These are phyloP conservation scores for Rhodotorula mucilaginosa DNA, from an alignment of 1,284 basidiomycete species.

Conservation along the genomic window DNA sequence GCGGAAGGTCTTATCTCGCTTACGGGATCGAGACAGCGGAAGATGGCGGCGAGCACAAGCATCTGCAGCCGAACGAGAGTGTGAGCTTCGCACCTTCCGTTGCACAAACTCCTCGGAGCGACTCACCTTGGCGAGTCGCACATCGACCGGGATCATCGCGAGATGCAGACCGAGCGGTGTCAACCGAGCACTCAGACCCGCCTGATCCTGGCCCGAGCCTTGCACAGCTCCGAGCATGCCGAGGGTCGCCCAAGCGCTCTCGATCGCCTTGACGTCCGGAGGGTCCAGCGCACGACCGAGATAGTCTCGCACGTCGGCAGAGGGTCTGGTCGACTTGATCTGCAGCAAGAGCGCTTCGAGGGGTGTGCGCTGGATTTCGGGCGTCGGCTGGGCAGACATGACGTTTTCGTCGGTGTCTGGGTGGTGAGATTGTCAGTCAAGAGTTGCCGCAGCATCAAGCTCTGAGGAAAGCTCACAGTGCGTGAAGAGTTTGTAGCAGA, in stretches of 20 bases:
- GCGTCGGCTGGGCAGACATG: conserved; percentile 72
- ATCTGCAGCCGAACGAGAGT: conserved; percentile 55
- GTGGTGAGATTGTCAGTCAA: conserved; percentile 55
- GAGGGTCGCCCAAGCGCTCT: conserved; percentile 71
- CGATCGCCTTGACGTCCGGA: conserved; percentile 71
- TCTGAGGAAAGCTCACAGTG: neutral
- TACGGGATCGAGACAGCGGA: conserved; percentile 65
- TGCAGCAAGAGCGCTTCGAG: conserved; percentile 78
- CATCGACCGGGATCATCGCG: conserved; percentile 77
- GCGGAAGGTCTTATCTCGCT: conserved; percentile 22
- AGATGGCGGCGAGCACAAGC: conserved; percentile 77
- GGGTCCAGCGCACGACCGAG: conserved; percentile 76
- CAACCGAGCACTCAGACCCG: conserved; percentile 50
- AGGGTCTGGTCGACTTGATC: conserved; percentile 75
- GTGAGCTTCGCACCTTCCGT: neutral
- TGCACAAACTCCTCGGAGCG: neutral
- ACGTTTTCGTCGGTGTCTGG: conserved; percentile 62
- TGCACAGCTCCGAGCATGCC: conserved; percentile 76
- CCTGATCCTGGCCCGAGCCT: conserved; percentile 51
- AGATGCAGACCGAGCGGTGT: conserved; percentile 83
- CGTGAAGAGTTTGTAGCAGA: conserved; percentile 60
- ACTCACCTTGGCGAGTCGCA: conserved; percentile 80
- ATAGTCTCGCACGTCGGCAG: conserved; percentile 72
- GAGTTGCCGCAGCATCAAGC: neutral
- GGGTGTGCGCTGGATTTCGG: conserved; percentile 87